phyloP scores from a whole-genome alignment of 495 filamentous ascomycete genomes.

The Pyrenula aspistea region DNA sequence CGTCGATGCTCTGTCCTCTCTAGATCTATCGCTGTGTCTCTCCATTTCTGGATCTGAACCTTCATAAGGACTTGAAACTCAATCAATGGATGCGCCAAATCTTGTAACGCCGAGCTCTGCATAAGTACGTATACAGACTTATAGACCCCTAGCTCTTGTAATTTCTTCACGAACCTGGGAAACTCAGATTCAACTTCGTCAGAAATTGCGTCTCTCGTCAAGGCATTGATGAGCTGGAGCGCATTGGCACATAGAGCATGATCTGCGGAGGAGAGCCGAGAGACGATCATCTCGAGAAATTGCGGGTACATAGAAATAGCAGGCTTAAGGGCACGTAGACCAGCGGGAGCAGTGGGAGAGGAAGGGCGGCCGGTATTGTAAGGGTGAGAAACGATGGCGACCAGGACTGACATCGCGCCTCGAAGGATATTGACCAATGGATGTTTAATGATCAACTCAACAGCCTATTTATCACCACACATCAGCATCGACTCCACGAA shows the following conservation, averaged over 20 bases:
- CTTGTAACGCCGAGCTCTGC: slow-evolving; percentile 88
- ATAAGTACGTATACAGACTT: slow-evolving; percentile 83
- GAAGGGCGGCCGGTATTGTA: slow-evolving; percentile 30
- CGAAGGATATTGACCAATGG: slow-evolving; percentile 94
- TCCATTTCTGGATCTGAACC: slow-evolving; percentile 81
- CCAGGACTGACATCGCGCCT: slow-evolving; percentile 91
- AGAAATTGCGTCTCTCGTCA: slow-evolving; percentile 89
- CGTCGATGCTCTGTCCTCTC: slow-evolving; percentile 82
- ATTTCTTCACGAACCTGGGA: slow-evolving; percentile 85
- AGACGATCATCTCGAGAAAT: slow-evolving; percentile 89
- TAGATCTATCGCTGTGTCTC: slow-evolving; percentile 69
- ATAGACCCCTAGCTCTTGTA: slow-evolving; percentile 90
- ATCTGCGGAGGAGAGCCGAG: slow-evolving; percentile 79
- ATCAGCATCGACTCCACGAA: too few species aligned
- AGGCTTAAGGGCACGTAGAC: slow-evolving; percentile 70
- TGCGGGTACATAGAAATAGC: slow-evolving; percentile 83
- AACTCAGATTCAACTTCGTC: slow-evolving; percentile 69
- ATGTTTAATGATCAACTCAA: slow-evolving; percentile 89
- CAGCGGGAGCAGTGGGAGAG: slow-evolving; percentile 24
- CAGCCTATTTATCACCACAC: slow-evolving; percentile 51
- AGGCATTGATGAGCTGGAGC: slow-evolving; percentile 83
- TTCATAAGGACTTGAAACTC: slow-evolving; percentile 94
- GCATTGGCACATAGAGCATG: slow-evolving; percentile 95
- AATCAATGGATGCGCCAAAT: slow-evolving; percentile 79
- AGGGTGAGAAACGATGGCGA: slow-evolving; percentile 81